These are phyloP conservation scores for Candida gigantensis DNA, from an alignment of 1,139 yeast genomes.

Conservation along the genomic window DNA sequence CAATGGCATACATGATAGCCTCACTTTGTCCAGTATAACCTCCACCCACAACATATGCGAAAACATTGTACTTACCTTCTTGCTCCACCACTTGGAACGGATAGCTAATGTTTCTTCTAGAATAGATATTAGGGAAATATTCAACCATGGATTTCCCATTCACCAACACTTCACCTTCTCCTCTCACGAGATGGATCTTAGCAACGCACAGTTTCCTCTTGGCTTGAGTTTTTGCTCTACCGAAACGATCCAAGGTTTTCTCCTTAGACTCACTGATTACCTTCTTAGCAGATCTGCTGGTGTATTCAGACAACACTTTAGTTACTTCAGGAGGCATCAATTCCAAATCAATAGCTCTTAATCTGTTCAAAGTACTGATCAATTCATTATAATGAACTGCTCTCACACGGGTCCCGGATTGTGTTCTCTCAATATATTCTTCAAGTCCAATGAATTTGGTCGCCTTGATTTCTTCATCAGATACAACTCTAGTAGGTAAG, in stretches of 20 bases:
- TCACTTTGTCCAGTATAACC: slow-evolving; percentile 94
- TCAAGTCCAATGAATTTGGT: slow-evolving; percentile 54
- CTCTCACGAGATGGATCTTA: slow-evolving; percentile 69
- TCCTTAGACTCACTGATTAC: slow-evolving; percentile 19
- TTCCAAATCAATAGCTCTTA: slow-evolving; percentile 79
- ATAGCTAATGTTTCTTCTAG: slow-evolving; percentile 69
- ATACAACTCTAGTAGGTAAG: slow-evolving; percentile 57
- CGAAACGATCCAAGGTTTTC: slow-evolving; percentile 67
- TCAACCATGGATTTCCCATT: slow-evolving; percentile 69
- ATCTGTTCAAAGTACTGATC: slow-evolving; percentile 58
- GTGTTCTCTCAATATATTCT: slow-evolving; percentile 61
- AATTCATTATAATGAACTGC: slow-evolving; percentile 73
- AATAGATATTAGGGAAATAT: slow-evolving; percentile 67
- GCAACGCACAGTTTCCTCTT: slow-evolving; percentile 84
- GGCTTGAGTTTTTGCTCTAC: slow-evolving; percentile 80
- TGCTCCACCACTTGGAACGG: slow-evolving; percentile 78
- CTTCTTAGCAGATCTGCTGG: slow-evolving; percentile 22
- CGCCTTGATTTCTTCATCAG: slow-evolving; percentile 43
- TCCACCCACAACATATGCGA: slow-evolving; percentile 85
- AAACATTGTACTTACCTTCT: slow-evolving; percentile 74
- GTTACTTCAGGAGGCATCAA: slow-evolving; percentile 73
- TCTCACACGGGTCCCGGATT: slow-evolving; percentile 71
- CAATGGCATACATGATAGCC: slow-evolving; percentile 80
- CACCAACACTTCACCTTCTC: slow-evolving; percentile 72
- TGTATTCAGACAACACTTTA: slow-evolving; percentile 51